Conservation (phyloP, 2,329 filamentous ascomycete species). For the Calycina herbarum region DNA sequence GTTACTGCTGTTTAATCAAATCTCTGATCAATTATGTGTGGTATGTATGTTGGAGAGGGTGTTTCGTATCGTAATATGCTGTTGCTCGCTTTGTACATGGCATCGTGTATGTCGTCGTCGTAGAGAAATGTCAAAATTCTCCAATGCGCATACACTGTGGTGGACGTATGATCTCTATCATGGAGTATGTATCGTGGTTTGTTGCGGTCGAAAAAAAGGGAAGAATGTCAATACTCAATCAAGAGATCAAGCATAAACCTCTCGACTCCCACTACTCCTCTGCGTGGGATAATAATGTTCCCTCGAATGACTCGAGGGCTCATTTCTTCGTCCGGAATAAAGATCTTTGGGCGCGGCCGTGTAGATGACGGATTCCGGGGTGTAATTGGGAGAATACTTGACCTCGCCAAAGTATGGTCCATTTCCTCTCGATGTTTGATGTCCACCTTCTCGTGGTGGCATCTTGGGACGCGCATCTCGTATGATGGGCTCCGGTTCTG, state of each 20-base stretch:
- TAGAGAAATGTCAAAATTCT: no score
- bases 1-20: background rate
- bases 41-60: background rate
- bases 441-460: slow-evolving; percentile 21
- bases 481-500: slow-evolving; percentile 22
- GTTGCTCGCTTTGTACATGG: background rate
- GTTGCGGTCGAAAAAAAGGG: background rate
- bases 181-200: background rate
- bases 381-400: slow-evolving; percentile 20
- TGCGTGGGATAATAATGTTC: slow-evolving; percentile 10
- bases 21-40: background rate
- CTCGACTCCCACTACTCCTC: slow-evolving; percentile 3
- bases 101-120: background rate
- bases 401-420: slow-evolving; percentile 18
- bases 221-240: background rate
- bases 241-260: slow-evolving; percentile 15
- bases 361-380: slow-evolving; percentile 19
- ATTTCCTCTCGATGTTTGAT: slow-evolving; percentile 15
- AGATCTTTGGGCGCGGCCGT: slow-evolving; percentile 7
- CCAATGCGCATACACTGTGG: background rate
- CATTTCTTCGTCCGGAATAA: slow-evolving; percentile 5
- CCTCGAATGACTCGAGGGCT: background rate
- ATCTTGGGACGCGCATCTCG: slow-evolving; percentile 20
- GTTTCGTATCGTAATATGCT: background rate
- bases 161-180: background rate